Percentiles rank a stretch among this genome's conserved stretches.
These are phyloP conservation scores for Kernera saxatilis DNA, from an alignment of 345 rosid species.

Conservation along the genomic window DNA sequence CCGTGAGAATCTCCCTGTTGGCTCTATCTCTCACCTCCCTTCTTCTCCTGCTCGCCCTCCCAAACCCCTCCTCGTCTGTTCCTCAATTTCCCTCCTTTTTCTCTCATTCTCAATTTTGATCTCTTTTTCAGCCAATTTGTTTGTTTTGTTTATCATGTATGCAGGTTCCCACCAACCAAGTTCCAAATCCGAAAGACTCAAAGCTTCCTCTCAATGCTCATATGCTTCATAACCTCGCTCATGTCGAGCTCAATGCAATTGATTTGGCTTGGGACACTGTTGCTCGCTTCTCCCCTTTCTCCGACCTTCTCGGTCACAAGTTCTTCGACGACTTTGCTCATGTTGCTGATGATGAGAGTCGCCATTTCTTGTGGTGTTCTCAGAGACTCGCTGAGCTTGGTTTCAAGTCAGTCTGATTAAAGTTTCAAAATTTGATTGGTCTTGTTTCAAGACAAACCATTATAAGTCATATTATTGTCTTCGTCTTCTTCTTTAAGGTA, in stretches of 20 bases:
- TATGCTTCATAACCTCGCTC: conserved; percentile 91
- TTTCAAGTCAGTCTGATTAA: conserved; percentile 47
- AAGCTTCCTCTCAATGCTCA: conserved; percentile 83
- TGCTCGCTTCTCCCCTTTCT: conserved; percentile 74
- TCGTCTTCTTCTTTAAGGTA: conserved; percentile 43
- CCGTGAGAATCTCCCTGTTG: conserved; percentile 53
- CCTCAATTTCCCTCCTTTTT: neutral
- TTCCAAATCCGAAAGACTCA: conserved; percentile 66
- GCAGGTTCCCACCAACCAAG: conserved; percentile 73
- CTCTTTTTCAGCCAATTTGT: neutral
- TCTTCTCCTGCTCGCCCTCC: conserved; percentile 69
- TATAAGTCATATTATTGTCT: neutral
- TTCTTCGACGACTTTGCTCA: conserved; percentile 92
- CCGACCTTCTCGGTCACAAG: conserved; percentile 48
- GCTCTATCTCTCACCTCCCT: conserved; percentile 49
- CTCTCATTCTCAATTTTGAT: neutral
- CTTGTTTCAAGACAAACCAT: neutral
- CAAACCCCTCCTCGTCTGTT: conserved; percentile 60
- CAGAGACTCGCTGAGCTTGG: conserved; percentile 90
- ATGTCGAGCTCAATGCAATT: conserved; percentile 90
- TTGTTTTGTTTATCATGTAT: neutral
- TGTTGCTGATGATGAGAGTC: conserved; percentile 98
- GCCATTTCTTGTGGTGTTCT: conserved; percentile 91
- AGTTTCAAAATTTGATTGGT: neutral
- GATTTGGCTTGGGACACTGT: conserved; percentile 99